These are phyloP conservation scores for Phytopythium litorale DNA, from an alignment of 352 stramenopile genomes.

Conservation along the genomic window DNA sequence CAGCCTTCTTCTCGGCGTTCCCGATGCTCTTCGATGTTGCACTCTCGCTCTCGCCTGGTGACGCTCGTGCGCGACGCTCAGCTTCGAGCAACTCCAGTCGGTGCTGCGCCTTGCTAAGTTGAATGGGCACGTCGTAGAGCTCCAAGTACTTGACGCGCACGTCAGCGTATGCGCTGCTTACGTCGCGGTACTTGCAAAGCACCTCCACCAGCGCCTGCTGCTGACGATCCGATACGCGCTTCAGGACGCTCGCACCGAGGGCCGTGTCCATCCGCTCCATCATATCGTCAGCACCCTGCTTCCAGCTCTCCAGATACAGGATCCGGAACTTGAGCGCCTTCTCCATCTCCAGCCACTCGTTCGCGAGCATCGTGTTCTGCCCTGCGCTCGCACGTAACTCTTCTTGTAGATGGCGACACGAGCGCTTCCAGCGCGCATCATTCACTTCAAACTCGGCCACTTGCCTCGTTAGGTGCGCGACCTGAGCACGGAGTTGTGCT, in stretches of 20 bases:
- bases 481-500: conserved; percentile 34
- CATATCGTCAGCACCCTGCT: conserved; percentile 59
- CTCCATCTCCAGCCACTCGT: conserved; percentile 88
- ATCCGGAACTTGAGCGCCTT: conserved; percentile 84
- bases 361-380: conserved; percentile 37
- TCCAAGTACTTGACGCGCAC: conserved; percentile 49
- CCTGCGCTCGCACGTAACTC: conserved; percentile 33
- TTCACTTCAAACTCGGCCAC: conserved; percentile 82
- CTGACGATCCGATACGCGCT: conserved; percentile 42
- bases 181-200: conserved; percentile 30
- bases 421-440: conserved; percentile 64
- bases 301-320: conserved; percentile 91
- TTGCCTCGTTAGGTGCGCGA: conserved; percentile 72
- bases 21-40: neutral
- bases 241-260: conserved; percentile 55
- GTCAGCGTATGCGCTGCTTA: conserved; percentile 40
- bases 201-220: conserved; percentile 25
- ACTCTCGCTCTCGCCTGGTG: neutral
- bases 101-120: conserved; percentile 44
- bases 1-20: neutral
- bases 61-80: conserved; percentile 16
- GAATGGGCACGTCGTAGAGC: conserved; percentile 37
- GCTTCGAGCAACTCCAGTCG: conserved; percentile 45
- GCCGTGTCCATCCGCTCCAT: conserved; percentile 61
- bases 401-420: conserved; percentile 46